Base-by-base conservation (phyloP, 2,329 filamentous ascomycete genomes). In the Rhynchosporium secalis region DNA sequence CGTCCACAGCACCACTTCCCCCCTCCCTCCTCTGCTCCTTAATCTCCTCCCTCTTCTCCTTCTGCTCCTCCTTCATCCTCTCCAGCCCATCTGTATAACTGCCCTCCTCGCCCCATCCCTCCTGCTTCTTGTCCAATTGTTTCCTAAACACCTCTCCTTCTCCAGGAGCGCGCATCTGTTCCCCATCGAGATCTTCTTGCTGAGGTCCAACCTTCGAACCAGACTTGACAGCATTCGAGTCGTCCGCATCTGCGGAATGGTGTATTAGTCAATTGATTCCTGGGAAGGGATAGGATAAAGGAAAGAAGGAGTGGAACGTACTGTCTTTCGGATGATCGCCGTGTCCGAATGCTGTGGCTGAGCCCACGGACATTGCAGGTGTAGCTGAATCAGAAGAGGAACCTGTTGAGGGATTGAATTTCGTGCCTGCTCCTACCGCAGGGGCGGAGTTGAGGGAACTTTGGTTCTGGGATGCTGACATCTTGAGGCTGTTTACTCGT, bases 11-110 rank as follows among this genome's bases (percentile, higher is more conserved):
- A 20, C 20, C 20, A 20, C 68, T 65, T 12, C 56, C 58, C 1
- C 73, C 74, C 20, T 54, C 57, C 31, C 60, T 61, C 54, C 71
- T 65, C 31, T 66, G 63, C 28, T 64, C 62, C 63, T 74, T 67
- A 38, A 73, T 67, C 15, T 68, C 63, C 33, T 72, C 71, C 54
- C 72, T 67, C 7, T 68, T 66, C 56, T 43, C 66, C 49, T 72
- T 69, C 61, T 74, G 72, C 64, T 75, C 72, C 41, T 60, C 68
- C 66, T 73, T 75, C 52, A 72, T 69, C 57, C 69, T 69, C 38
- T 74, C 72, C 62, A 74, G 58, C 63, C 69, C 63, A 57, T 65
- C 68, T 6, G 72, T 73, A 56, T 71, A 66, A 45, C 70, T 72
- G 4, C 63, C 62, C 43, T 74, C 63, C 57, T 72, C 72, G 28